Base-by-base conservation (phyloP, 2,329 filamentous ascomycete species). In the Rhytidhysteron rufulum region DNA sequence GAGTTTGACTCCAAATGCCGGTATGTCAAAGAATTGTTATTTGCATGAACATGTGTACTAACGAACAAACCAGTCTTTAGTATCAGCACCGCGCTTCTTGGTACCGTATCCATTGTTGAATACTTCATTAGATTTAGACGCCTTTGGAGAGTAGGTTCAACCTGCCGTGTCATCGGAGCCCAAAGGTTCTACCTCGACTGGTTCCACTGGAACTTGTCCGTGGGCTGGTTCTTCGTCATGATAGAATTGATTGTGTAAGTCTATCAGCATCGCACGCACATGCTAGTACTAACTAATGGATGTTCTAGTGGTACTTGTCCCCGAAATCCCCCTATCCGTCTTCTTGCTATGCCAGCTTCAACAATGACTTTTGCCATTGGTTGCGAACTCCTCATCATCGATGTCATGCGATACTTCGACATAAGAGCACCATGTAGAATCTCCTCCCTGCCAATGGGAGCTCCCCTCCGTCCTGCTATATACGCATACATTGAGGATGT, bases 141-240 rank as follows among this genome's bases (percentile, higher is more conserved):
- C 17, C 53, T 79, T 18, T 78, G 68, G 66, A 72, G 68, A 56
- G 73, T 75, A 52, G 57, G 63, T 41, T 77, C 73, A 35, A 73
- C 63, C 7, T 78, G 75, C 49, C 69, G 75, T 17, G 73, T 77
- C 31, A 72, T 74, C 42, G 70, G 70, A 11, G 70, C 69, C 3
- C 51, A 65, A 35, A 57, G 72, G 34, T 58, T 54, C 42, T 69
- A 69, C 42, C 63, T 79, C 13, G 76, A 79, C 43, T 78, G 70
- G 66, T 78, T 79, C 54, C 76, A 79, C 42, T 78, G 75, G 75
- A 77, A 77, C 47, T 69, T 77, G 33, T 71, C 70, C 3, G 51
- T 77, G 3, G 74, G 70, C 10, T 78, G 75, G 74, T 65, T 77
- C 34, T 70, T 77, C 41, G 68, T 79, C 51, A 77, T 78, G 72